A percentile compares a stretch with the other conserved stretches of the same genome.
These are phyloP conservation scores for Trichomonas vaginalis DNA, from an alignment of 208 protist genomes.

Conservation along the genomic window DNA sequence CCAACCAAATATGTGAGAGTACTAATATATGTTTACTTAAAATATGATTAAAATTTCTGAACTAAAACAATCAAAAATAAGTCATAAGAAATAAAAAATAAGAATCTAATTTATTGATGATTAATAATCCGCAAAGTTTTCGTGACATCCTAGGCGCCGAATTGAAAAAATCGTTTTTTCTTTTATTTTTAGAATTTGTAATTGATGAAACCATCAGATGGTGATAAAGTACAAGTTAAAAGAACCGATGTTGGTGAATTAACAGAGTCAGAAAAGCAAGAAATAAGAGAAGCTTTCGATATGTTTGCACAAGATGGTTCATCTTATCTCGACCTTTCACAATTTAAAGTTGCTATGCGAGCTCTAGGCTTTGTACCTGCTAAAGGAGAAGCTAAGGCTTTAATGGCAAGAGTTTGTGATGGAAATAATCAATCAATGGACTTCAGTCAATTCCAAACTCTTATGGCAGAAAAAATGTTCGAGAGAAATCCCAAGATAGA, in stretches of 20 bases:
- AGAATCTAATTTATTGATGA: no score
- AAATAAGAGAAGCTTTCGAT: constrained; percentile 97
- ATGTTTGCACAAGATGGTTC: constrained; percentile 66
- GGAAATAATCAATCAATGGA: background rate
- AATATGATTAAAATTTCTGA: no score
- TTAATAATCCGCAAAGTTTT: no score
- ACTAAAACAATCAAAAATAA: no score
- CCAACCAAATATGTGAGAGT: no score
- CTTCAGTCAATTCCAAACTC: background rate
- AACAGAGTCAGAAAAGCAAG: constrained; percentile 86
- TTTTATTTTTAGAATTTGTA: no score
- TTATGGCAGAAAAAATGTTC: background rate
- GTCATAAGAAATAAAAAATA: no score
- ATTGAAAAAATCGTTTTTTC: no score
- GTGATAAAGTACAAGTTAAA: background rate
- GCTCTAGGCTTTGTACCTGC: constrained; percentile 63
- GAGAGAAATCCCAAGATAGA: background rate
- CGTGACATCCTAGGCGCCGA: no score
- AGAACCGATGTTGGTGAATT: constrained; percentile 50
- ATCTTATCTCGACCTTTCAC: constrained; percentile 81
- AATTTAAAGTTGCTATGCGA: constrained; percentile 97
- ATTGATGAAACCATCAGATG: no score
- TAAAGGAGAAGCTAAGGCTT: background rate
- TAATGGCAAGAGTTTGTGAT: background rate
- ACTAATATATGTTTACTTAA: no score